Conservation (phyloP, 169 alveolate genomes). For the Plasmodium ovale region DNA sequence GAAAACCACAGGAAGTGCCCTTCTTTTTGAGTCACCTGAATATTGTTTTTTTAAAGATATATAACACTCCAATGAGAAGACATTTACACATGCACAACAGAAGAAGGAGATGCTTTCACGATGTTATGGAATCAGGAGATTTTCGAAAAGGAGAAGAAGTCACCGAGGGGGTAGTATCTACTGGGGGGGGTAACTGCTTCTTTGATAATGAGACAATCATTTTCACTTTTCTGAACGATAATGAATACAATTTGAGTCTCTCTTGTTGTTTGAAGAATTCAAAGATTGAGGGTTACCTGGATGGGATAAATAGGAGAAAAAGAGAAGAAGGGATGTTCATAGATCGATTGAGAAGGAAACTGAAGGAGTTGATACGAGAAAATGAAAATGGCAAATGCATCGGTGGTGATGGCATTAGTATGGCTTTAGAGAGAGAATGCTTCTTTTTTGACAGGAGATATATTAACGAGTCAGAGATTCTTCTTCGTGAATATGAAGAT, state of each 20-base stretch:
- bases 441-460: conserved; percentile 54
- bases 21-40: conserved; percentile 6
- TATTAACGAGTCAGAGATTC: conserved; percentile 61
- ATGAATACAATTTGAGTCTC: conserved; percentile 3
- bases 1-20: background rate
- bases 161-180: background rate
- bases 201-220: conserved; percentile 55
- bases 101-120: background rate
- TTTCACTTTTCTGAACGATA: conserved; percentile 54
- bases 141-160: background rate
- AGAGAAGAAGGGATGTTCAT: conserved; percentile 14
- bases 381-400: too few relatives aligned
- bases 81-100: background rate
- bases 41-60: conserved; percentile 25
- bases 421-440: conserved; percentile 14
- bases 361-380: conserved; percentile 22
- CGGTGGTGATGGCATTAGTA: background rate
- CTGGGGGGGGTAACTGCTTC: conserved; percentile 5
- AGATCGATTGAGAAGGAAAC: conserved; percentile 5
- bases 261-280: background rate
- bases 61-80: background rate
- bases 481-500: conserved; percentile 35
- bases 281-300: conserved; percentile 1
- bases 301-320: background rate
- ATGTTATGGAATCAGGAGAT: background rate